A percentile compares a stretch with the other conserved stretches of the same genome.
phyloP scores from a whole-genome alignment of 306 rosid species.

The Citrullus colocynthis region DNA sequence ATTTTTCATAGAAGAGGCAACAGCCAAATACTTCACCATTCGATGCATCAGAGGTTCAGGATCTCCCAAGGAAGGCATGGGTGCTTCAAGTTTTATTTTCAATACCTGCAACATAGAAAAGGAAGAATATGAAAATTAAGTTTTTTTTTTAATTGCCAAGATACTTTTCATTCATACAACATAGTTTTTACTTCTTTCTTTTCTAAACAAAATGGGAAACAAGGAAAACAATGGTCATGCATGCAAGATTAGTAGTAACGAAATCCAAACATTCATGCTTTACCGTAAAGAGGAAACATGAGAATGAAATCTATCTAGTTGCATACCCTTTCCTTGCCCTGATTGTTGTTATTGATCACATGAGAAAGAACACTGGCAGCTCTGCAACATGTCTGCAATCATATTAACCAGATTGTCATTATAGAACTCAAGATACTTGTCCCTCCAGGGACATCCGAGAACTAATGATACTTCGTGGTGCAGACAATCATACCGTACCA shows the following conservation, averaged over 20 bases:
- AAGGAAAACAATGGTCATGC: neutral
- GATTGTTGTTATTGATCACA: slow-evolving; percentile 66
- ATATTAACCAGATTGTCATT: neutral
- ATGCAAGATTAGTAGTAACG: neutral
- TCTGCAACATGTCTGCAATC: slow-evolving; percentile 74
- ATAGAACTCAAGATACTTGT: neutral
- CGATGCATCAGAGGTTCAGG: slow-evolving; percentile 78
- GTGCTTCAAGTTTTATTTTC: slow-evolving; percentile 70
- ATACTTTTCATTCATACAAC: neutral
- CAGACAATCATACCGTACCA: neutral
- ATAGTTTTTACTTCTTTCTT: neutral
- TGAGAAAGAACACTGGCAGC: slow-evolving; percentile 94
- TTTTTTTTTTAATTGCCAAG: neutral
- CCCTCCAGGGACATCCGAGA: neutral
- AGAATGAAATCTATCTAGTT: slow-evolving; percentile 3
- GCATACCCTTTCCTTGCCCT: slow-evolving; percentile 91
- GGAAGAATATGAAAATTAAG: neutral
- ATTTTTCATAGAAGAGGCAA: slow-evolving; percentile 67
- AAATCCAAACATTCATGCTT: neutral
- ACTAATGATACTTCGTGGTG: neutral
- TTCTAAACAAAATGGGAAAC: neutral
- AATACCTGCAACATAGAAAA: slow-evolving; percentile 41
- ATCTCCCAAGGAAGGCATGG: slow-evolving; percentile 59
- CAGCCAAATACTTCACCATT: slow-evolving; percentile 75
- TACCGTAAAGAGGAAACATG: neutral